Percentiles rank a stretch among this genome's conserved stretches.
Conservation (phyloP, 2,329 filamentous ascomycete species). For the Pseudocercospora macadamiae region DNA sequence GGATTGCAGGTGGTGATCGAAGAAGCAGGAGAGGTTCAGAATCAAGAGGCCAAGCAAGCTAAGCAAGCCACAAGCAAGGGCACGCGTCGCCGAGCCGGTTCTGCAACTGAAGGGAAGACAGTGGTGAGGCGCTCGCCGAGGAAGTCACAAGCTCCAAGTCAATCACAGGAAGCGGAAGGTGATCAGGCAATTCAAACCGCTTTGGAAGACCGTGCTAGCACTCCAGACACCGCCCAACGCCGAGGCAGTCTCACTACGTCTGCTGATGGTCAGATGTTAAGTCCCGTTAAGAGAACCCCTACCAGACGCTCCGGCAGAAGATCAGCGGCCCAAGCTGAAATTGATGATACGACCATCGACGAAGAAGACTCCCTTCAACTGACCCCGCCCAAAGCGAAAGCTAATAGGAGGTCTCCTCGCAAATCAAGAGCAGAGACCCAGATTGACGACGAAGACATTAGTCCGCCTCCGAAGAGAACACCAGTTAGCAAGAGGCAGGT, state of each 20-base stretch:
- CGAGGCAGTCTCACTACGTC: conserved; percentile 2
- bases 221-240: neutral
- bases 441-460: conserved; percentile 6
- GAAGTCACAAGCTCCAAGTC: conserved; percentile 14
- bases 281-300: conserved; percentile 7
- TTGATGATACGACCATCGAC: neutral
- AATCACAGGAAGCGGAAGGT: conserved; percentile 1
- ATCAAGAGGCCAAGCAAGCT: neutral
- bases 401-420: neutral
- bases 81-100: conserved; percentile 10
- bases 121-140: conserved; percentile 17
- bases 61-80: conserved; percentile 12
- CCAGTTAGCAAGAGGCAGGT: neutral
- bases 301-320: conserved; percentile 4
- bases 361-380: neutral
- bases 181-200: neutral
- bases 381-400: conserved; percentile 3
- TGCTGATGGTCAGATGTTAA: conserved; percentile 15
- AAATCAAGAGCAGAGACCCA: neutral
- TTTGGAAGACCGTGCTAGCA: neutral
- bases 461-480: conserved; percentile 6
- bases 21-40: neutral
- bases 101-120: conserved; percentile 12
- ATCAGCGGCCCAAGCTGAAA: neutral
- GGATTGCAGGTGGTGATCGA: conserved; percentile 12